Evolutionary conservation across 805 yeast genomes (phyloP), one percentile per base, ranked within the genome.

Genomic region (Wickerhamomyces kurtzmanii): DNA sequence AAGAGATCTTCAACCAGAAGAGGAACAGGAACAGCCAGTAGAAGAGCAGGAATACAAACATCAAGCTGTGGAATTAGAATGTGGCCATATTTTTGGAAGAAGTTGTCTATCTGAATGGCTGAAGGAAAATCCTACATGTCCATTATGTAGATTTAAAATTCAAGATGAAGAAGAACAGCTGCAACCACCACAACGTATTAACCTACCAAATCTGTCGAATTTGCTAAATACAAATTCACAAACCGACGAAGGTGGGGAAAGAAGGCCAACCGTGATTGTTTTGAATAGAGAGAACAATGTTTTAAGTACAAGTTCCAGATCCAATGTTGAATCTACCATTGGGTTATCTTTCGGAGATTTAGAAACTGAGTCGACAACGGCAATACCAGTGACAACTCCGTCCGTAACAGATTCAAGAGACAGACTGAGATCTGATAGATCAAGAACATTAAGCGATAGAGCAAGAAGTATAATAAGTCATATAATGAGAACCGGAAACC

Each of bases 71-170:
- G 58, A 67, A 32, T 62, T 89, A 68, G 91, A 94, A 0, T 89
- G 98, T 51, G 74, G 74, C 7, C 98, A 89, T 47, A 47, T 75
- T 0, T 89, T 91, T 59, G 97, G 98, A 6, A 66, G 75, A 36
- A 68, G 71, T n/a, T 89, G 98, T 57, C 59, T 86, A 15, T 69
- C 63, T 32, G 83, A 79, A 41, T 89, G 98, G 98, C 68, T 89
- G 28, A 68, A 66, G 34, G 57, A 69, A 15, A 75, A 80, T 42
- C 67, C 71, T 17, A 71, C 84, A 3, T 87, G 97, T 49, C 98
- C 98, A 0, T 54, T 89, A 26, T 89, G 98, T 49, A 72, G 97
- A 32, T 60, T 60, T 12, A 57, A 65, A 13, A 42, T 42, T 7
- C 42, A 47, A 17, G 27, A 33, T 11, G 42, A 38, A 8, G 15